These are phyloP conservation scores for Cryomyces antarcticus DNA, from an alignment of 495 filamentous ascomycete genomes.

Conservation along the genomic window DNA sequence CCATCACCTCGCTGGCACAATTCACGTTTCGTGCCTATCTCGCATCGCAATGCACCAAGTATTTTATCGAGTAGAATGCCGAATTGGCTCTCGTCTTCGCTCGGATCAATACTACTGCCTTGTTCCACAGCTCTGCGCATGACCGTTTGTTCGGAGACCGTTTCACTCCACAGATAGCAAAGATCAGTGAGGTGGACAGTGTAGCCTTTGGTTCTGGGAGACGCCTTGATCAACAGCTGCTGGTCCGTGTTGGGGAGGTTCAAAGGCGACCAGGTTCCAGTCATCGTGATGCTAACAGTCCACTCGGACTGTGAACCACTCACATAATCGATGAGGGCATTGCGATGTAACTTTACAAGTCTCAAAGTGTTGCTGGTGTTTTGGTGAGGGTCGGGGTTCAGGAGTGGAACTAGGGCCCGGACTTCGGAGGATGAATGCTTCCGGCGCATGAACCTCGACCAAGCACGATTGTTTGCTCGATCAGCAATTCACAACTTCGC, in stretches of 20 bases:
- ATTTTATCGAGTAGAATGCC: constrained; percentile 53
- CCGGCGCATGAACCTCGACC: too few species aligned
- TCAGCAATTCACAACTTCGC: too few species aligned
- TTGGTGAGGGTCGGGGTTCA: too few species aligned
- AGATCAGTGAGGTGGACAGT: constrained; percentile 65
- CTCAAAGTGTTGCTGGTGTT: too few species aligned
- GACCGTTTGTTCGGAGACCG: constrained; percentile 39
- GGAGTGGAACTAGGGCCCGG: too few species aligned
- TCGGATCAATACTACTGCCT: constrained; percentile 68
- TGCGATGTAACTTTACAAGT: too few species aligned
- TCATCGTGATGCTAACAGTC: too few species aligned
- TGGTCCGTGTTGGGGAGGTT: neutral
- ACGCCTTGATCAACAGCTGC: constrained; percentile 24
- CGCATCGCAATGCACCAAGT: constrained; percentile 1
- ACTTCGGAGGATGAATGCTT: too few species aligned
- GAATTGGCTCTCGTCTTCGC: constrained; percentile 52
- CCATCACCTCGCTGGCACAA: neutral
- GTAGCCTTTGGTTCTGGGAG: constrained; percentile 37
- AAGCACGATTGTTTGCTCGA: too few species aligned
- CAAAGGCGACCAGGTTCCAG: too few species aligned
- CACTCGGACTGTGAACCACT: too few species aligned
- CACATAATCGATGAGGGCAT: too few species aligned
- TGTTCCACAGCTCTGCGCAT: constrained; percentile 40
- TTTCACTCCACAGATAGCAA: constrained; percentile 66
- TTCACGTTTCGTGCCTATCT: neutral